Conservation (phyloP, 352 stramenopile species). For the Lagenidium sp. region DNA sequence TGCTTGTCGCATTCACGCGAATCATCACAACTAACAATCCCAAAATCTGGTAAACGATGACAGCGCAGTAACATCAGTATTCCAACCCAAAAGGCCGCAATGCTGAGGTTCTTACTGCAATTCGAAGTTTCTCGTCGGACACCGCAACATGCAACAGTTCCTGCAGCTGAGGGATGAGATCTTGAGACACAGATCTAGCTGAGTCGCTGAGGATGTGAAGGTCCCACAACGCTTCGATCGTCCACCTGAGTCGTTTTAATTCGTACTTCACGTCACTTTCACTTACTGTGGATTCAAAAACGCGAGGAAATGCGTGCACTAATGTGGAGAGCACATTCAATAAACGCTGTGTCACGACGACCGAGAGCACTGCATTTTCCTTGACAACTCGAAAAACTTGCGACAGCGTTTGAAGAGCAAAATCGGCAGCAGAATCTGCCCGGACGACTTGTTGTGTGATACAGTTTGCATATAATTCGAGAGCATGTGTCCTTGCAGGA, state of each 20-base stretch:
- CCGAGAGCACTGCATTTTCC: too few species aligned
- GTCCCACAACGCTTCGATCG: slow-evolving; percentile 7
- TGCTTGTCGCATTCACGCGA: not conserved
- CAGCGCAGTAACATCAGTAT: slow-evolving; percentile 9
- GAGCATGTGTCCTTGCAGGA: not conserved
- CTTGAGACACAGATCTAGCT: slow-evolving; percentile 8
- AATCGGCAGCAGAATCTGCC: slow-evolving; percentile 3
- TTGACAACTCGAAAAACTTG: slow-evolving; percentile 5
- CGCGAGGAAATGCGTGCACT: slow-evolving; percentile 1
- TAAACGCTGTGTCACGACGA: too few species aligned
- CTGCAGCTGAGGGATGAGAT: slow-evolving; percentile 2
- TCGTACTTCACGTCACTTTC: not conserved
- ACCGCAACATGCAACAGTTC: slow-evolving; percentile 3
- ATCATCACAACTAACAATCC: not conserved
- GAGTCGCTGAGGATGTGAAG: slow-evolving; percentile 2
- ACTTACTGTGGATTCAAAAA: not conserved
- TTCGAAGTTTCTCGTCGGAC: slow-evolving; percentile 8
- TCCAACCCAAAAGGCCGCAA: too few species aligned
- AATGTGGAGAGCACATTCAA: too few species aligned
- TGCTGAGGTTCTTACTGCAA: slow-evolving; percentile 13
- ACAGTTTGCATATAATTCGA: slow-evolving; percentile 4
- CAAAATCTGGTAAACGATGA: too few species aligned
- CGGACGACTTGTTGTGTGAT: slow-evolving; percentile 1
- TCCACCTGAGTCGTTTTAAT: not conserved
- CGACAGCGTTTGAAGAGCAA: slow-evolving; percentile 9